Conservation (phyloP, 257 asterid genomes). For the Jacaranda copaia region DNA sequence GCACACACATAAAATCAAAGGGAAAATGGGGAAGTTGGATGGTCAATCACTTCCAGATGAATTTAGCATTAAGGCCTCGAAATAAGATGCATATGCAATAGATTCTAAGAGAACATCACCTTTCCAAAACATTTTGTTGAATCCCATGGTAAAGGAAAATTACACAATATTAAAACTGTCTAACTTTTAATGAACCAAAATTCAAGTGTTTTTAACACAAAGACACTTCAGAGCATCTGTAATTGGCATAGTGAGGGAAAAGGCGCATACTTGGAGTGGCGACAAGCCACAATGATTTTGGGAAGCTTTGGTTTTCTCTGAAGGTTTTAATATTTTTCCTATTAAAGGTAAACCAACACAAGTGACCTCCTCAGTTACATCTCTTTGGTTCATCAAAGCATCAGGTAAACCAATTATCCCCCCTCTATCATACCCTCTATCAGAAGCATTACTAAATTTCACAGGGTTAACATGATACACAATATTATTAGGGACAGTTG, state of each 20-base stretch:
- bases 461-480: constrained; percentile 30
- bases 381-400: constrained; percentile 40
- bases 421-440: constrained; percentile 35
- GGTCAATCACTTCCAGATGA: constrained; percentile 9
- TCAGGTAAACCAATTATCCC: constrained; percentile 26
- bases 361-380: constrained; percentile 30
- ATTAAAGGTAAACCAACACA: constrained; percentile 24
- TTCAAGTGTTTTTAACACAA: background rate
- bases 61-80: constrained; percentile 24
- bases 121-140: constrained; percentile 5
- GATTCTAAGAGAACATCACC: constrained; percentile 18
- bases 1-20: background rate
- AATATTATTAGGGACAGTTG: constrained; percentile 30
- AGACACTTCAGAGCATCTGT: background rate
- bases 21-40: background rate
- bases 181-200: constrained; percentile 10
- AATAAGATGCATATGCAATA: background rate
- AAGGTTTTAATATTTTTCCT: constrained; percentile 35
- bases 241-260: constrained; percentile 16
- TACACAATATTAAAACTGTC: background rate
- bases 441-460: constrained; percentile 31
- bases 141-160: constrained; percentile 2
- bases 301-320: constrained; percentile 32
- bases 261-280: constrained; percentile 45
- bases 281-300: constrained; percentile 33